These are phyloP conservation scores for Dimargaris verticillata DNA, from an alignment of 192 early-diverging fungal genomes.

Conservation along the genomic window DNA sequence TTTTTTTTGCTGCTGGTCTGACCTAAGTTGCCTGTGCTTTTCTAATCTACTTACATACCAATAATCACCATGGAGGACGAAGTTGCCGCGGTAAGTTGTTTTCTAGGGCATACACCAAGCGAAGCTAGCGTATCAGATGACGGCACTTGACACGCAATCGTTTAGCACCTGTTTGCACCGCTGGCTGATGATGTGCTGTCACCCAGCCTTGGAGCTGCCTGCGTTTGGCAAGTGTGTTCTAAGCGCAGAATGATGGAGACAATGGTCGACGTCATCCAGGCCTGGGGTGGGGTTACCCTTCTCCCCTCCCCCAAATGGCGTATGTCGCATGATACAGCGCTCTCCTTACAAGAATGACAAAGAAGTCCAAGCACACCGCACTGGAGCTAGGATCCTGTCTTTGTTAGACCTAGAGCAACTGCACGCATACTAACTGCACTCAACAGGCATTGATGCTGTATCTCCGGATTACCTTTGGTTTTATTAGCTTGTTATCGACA, in stretches of 20 bases:
- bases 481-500: conserved; percentile 41
- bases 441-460: background rate
- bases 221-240: background rate
- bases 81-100: conserved; percentile 11
- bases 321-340: no score
- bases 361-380: no score
- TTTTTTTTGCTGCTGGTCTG: no score
- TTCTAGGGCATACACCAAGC: background rate
- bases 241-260: background rate
- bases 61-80: conserved; percentile 10
- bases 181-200: background rate
- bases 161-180: background rate
- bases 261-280: background rate
- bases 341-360: no score
- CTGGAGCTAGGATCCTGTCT: no score
- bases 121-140: background rate
- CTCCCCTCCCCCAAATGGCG: no score
- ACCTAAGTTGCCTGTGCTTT: no score
- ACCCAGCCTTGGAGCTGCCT: background rate
- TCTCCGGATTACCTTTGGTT: background rate
- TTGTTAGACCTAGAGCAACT: background rate
- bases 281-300: no score
- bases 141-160: background rate
- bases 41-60: background rate
- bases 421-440: background rate